Conservation (phyloP, 2,329 filamentous ascomycete genomes). For the Neonectria faginata region DNA sequence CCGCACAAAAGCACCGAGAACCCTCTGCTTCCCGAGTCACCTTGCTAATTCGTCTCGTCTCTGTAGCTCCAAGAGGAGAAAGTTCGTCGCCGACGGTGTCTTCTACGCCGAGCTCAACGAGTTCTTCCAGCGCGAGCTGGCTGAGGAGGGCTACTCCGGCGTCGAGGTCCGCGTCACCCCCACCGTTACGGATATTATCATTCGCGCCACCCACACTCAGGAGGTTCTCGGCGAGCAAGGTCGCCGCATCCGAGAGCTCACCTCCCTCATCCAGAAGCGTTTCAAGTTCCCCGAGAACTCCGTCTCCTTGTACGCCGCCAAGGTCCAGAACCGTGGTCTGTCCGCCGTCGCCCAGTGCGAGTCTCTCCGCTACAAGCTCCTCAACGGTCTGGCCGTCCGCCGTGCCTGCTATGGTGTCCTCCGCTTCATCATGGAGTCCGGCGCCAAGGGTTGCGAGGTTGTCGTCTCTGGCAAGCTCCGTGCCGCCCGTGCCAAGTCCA, state of each 20-base stretch:
- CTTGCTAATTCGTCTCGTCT: constrained; percentile 34
- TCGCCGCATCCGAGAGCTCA: constrained; percentile 99
- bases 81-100: constrained; percentile 97
- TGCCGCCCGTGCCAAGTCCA: constrained; percentile 98
- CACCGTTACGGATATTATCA: constrained; percentile 99
- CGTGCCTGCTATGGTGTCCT: constrained; percentile 99
- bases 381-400: constrained; percentile 98
- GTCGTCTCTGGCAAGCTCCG: constrained; percentile 99
- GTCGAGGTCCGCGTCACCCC: constrained; percentile 99
- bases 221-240: constrained; percentile 99
- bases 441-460: constrained; percentile 99
- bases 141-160: constrained; percentile 99
- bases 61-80: constrained; percentile 87
- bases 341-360: constrained; percentile 99
- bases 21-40: constrained; percentile 12
- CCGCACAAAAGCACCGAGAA: constrained; percentile 18
- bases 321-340: constrained; percentile 99
- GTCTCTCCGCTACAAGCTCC: constrained; percentile 99
- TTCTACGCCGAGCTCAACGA: constrained; percentile 99
- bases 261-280: constrained; percentile 99
- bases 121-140: constrained; percentile 99
- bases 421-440: constrained; percentile 99
- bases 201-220: constrained; percentile 99
- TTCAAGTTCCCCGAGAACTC: constrained; percentile 99
- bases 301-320: constrained; percentile 99